Base-by-base conservation (phyloP, 495 filamentous ascomycete genomes). In the Xylaria curta region DNA sequence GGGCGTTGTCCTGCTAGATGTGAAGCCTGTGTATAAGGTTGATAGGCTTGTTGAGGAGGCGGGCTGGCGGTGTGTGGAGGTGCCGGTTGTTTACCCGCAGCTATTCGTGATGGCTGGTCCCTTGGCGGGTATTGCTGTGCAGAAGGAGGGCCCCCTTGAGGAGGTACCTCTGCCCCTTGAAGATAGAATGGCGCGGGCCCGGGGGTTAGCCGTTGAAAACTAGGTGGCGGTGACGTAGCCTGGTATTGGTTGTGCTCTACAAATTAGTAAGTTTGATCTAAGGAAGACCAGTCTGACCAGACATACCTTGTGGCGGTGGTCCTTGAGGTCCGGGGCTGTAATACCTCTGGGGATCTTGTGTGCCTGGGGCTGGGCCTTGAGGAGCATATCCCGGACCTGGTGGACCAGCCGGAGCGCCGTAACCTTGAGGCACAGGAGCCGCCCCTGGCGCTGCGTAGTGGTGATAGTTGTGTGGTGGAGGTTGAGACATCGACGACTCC, bases 401-500 rank as follows among this genome's bases (percentile, higher is more conserved):
- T 66, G 83, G 76, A 69, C 77, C 72, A 38, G 73, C 73, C 51
- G 81, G 72, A 51, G 70, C 85, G 38, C 86, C 86, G 78, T 94
- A 95, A 0, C 85, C 87, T 75, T 91, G 92, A 47, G 85, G 83
- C 46, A 88, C 82, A 72, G 89, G 90, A 21, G 85, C 85, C 15
- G 85, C 85, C 15, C 60, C 60, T 65, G 90, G 85, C 40, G 89
- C 85, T 36, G 87, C 87, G 78, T 93, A 95, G 73, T 89, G 91
- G 68, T 85, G 83, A 66, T 88, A 88, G 44, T 81, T 82, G 31
- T 90, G 88, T 73, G 93, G 90, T n/a, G 89, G 83, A 9, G 92
- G 89, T 70, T 97, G 93, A 1, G 96, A 90, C 94, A 99, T 98
- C 31, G 95, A 98, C 31, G 93, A 91, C 80, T 99, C 96, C 46